Base-by-base conservation (phyloP, 805 yeast species). In the Maudiozyma saulgeensis region DNA sequence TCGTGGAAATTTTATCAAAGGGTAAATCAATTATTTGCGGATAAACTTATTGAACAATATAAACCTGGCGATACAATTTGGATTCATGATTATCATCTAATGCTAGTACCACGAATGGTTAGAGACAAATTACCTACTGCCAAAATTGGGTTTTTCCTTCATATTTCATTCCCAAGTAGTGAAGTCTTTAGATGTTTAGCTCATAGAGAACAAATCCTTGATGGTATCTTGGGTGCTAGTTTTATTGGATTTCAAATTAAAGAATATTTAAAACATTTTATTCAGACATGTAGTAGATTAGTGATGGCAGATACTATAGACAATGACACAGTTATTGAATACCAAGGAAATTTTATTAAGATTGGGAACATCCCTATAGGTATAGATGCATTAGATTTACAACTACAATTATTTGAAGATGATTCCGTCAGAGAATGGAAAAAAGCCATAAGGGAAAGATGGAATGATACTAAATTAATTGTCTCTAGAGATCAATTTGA, bases 111-210 rank as follows among this genome's bases (percentile, higher is more conserved):
- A 0, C 75, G 75, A 48, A 80, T 91, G 89, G 76, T 91, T 4
- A 76, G 96, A 51, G 74, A 80, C 51, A 69, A 74, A 54, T 64
- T 89, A 18, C 97, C 97, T 4, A 65, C 79, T 49, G 97, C 96
- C 1, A 80, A 84, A 53, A 89, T 93, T 56, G 97, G 96, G 0
- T 85, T 91, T 57, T 93, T 90, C 66, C 71, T 91, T 49, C 99
- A 93, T 61, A 85, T 91, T 12, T 85, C 98, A 1, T 91, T 91
- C 71, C 99, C 99, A 8, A 85, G 96, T 2, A 81, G 91, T 49
- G 99, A 91, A 64, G 96, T 91, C 2, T 93, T 90, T 68, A 75
- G 98, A 54, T 90, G 97, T 61, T 76, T 91, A 53, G 96, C 98
- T 1, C 93, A 87, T 59, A 76, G 99, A 57, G 80, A 79, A 43